phyloP scores from a whole-genome alignment of 1,284 basidiomycete genomes.

The Abortiporus biennis region DNA sequence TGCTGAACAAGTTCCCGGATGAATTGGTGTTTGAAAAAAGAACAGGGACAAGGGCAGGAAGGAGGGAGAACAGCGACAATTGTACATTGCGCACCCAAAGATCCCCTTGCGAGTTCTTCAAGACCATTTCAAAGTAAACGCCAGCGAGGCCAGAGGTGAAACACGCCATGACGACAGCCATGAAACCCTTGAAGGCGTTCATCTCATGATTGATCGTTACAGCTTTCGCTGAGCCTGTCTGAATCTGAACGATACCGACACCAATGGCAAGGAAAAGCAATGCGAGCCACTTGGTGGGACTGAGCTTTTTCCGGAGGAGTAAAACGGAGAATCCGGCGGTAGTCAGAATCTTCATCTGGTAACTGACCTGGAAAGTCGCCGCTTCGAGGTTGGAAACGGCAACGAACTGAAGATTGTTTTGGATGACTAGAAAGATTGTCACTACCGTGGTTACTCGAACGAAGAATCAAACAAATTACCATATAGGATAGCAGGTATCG shows the following conservation, averaged over 20 bases:
- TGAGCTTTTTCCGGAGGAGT: slow-evolving; percentile 79
- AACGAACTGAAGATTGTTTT: slow-evolving; percentile 95
- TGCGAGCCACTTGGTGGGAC: slow-evolving; percentile 75
- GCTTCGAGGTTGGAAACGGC: slow-evolving; percentile 91
- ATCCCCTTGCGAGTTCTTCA: slow-evolving; percentile 66
- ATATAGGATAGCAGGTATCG: slow-evolving; percentile 94
- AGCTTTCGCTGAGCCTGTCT: slow-evolving; percentile 39
- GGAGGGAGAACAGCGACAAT: slow-evolving; percentile 68
- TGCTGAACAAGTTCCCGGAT: slow-evolving; percentile 34
- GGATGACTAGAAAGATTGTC: slow-evolving; percentile 56
- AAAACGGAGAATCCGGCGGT: slow-evolving; percentile 93
- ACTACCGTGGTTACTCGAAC: background rate
- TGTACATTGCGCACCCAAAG: slow-evolving; percentile 80
- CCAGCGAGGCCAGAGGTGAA: slow-evolving; percentile 78
- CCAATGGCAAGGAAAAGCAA: slow-evolving; percentile 85
- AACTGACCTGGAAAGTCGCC: slow-evolving; percentile 92
- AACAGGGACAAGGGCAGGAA: slow-evolving; percentile 71
- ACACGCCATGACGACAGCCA: slow-evolving; percentile 69
- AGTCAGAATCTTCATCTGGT: slow-evolving; percentile 97
- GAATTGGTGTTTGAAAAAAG: slow-evolving; percentile 40
- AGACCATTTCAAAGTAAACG: slow-evolving; percentile 81
- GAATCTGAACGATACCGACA: slow-evolving; percentile 91
- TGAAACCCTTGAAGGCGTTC: slow-evolving; percentile 61
- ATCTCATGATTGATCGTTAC: slow-evolving; percentile 39
- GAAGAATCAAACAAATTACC: background rate